These are phyloP conservation scores for Trichoderma sp. DNA, from an alignment of 2,329 filamentous ascomycete species.

Conservation along the genomic window DNA sequence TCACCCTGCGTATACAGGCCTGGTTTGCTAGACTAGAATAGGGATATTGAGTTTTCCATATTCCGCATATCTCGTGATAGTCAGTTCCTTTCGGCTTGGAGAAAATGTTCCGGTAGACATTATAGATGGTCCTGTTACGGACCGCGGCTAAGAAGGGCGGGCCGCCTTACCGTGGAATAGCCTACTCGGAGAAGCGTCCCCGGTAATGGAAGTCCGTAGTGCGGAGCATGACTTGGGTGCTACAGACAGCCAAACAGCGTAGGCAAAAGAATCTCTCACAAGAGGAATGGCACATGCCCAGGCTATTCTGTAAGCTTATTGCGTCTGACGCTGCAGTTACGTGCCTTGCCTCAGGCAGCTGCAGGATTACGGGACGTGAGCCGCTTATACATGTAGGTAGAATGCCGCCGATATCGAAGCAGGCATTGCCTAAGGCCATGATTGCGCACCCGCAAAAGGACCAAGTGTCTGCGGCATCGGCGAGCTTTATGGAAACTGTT, in stretches of 20 bases:
- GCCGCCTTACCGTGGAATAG: not conserved
- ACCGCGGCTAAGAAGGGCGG: constrained; percentile 52
- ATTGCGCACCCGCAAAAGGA: constrained; percentile 49
- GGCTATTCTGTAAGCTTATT: not conserved
- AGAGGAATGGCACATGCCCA: not conserved
- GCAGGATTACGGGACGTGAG: constrained; percentile 59
- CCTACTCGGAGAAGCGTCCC: not conserved
- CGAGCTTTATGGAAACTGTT: not conserved
- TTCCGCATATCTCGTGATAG: not conserved
- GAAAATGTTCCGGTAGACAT: not conserved
- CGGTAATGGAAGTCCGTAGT: not conserved
- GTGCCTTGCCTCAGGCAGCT: not conserved
- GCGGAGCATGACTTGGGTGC: not conserved
- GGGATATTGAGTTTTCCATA: not conserved
- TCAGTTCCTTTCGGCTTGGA: not conserved
- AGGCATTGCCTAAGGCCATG: constrained; percentile 68
- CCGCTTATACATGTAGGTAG: constrained; percentile 54
- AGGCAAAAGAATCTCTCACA: not conserved
- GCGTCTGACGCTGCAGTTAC: not conserved
- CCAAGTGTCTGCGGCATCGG: not conserved
- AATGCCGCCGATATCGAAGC: constrained; percentile 75
- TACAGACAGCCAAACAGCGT: not conserved
- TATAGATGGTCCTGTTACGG: not conserved
- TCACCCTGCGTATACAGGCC: not conserved
- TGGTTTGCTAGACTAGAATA: not conserved